These are phyloP conservation scores for Neoboletus subvelutipes DNA, from an alignment of 768 basidiomycete species.

Conservation along the genomic window DNA sequence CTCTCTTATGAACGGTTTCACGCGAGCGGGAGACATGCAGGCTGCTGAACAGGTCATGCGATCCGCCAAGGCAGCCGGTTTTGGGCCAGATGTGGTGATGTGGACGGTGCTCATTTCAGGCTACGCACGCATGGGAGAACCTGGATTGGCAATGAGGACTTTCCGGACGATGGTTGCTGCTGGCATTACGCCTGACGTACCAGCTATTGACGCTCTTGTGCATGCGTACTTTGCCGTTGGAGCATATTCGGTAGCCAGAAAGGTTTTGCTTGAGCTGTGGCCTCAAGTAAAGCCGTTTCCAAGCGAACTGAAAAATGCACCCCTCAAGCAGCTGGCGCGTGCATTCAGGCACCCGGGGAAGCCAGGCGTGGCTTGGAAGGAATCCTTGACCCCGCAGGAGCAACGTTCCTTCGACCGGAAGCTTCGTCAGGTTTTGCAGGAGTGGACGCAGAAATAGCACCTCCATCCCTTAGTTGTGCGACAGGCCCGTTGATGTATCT, in stretches of 20 bases:
- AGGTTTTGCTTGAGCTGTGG: conserved; percentile 64
- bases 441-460: conserved; percentile 23
- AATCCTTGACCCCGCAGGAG: conserved; percentile 31
- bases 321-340: conserved; percentile 45
- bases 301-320: conserved; percentile 39
- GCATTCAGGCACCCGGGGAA: conserved; percentile 41
- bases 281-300: conserved; percentile 62
- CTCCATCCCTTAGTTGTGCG: neutral
- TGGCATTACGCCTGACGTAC: conserved; percentile 67
- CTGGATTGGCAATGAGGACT: conserved; percentile 48
- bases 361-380: conserved; percentile 11
- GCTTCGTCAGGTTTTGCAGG: conserved; percentile 31
- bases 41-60: conserved; percentile 57
- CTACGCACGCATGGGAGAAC: conserved; percentile 58
- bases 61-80: conserved; percentile 47
- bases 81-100: conserved; percentile 62
- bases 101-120: conserved; percentile 78
- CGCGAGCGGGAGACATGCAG: conserved; percentile 54
- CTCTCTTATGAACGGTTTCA: conserved; percentile 76
- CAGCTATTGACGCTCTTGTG: conserved; percentile 67
- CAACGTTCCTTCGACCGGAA: conserved; percentile 40
- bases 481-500: neutral
- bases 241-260: conserved; percentile 48
- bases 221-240: conserved; percentile 65
- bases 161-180: conserved; percentile 64